Percentiles rank a stretch among this genome's conserved stretches.
phyloP scores from a whole-genome alignment of 371 early-diverging fungal species.

The Paraphysoderma sedebokerense region DNA sequence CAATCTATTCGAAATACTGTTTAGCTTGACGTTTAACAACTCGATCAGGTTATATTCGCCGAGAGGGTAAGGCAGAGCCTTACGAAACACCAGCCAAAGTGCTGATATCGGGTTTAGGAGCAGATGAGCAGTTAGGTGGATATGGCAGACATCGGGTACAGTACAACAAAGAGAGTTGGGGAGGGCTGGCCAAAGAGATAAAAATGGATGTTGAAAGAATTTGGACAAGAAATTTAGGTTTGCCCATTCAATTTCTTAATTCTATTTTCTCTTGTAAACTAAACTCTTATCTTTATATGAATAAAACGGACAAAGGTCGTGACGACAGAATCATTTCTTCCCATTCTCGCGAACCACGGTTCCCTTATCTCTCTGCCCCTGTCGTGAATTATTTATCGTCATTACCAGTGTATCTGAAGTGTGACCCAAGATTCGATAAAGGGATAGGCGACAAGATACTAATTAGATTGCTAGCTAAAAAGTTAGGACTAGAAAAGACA shows the following conservation, averaged over 20 bases:
- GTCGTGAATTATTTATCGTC: constrained; percentile 47
- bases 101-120: constrained; percentile 81
- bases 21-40: no score
- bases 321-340: constrained; percentile 88
- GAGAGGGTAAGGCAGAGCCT: constrained; percentile 1
- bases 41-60: no score
- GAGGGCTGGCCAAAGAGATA: constrained; percentile 47
- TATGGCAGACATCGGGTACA: constrained; percentile 73
- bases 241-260: background rate
- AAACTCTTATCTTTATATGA: background rate
- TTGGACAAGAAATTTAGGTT: constrained; percentile 61
- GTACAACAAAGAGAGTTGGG: constrained; percentile 43
- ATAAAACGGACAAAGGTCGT: no score
- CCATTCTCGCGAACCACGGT: constrained; percentile 74
- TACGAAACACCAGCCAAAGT: constrained; percentile 54
- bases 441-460: constrained; percentile 87
- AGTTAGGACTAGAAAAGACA: constrained; percentile 9
- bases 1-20: no score
- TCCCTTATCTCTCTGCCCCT: constrained; percentile 62
- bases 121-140: constrained; percentile 88
- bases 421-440: constrained; percentile 50
- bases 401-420: constrained; percentile 57
- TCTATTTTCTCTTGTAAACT: background rate
- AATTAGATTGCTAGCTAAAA: constrained; percentile 32
- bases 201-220: constrained; percentile 74